Evolutionary conservation across 495 filamentous ascomycete species (phyloP).

Genomic region (Lasiosphaeria miniovina): DNA sequence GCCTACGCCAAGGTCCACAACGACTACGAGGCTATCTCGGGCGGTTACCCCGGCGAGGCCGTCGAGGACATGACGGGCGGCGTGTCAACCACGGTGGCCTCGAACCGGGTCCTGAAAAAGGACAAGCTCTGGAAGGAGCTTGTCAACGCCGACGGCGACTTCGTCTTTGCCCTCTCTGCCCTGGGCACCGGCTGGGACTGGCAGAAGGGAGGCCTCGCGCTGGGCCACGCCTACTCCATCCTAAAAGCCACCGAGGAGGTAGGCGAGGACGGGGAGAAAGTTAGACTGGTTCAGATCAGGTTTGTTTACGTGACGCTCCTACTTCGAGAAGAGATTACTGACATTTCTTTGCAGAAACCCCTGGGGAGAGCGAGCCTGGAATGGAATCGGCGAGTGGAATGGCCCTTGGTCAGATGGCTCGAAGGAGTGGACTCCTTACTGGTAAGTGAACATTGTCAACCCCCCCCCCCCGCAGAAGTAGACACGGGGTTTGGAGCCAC

Average conservation of each 20-base stretch:
- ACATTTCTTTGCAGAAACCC: conserved; percentile 49
- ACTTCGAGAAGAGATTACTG: neutral
- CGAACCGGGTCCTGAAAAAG: conserved; percentile 67
- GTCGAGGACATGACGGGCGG: conserved; percentile 82
- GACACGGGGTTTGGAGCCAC: neutral
- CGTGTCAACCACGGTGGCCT: conserved; percentile 45
- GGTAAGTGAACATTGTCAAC: conserved; percentile 21
- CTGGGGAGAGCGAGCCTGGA: conserved; percentile 51
- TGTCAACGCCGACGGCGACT: conserved; percentile 43
- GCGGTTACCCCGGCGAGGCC: conserved; percentile 72
- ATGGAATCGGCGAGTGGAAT: conserved; percentile 59
- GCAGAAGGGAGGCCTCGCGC: conserved; percentile 57
- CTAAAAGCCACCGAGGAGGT: conserved; percentile 67
- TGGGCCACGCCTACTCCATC: conserved; percentile 74
- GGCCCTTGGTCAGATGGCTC: conserved; percentile 66
- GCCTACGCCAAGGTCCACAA: conserved; percentile 81
- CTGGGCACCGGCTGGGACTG: conserved; percentile 18
- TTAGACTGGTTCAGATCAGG: conserved; percentile 56
- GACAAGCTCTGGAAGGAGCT: conserved; percentile 73
- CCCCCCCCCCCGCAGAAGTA: neutral
- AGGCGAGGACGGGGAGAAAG: conserved; percentile 43
- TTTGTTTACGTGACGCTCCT: conserved; percentile 25
- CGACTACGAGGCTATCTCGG: conserved; percentile 55
- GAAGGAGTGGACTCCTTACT: conserved; percentile 74
- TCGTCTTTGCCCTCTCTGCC: conserved; percentile 27